These are phyloP conservation scores for Paulownia fortunei DNA, from an alignment of 257 asterid species.

Conservation along the genomic window DNA sequence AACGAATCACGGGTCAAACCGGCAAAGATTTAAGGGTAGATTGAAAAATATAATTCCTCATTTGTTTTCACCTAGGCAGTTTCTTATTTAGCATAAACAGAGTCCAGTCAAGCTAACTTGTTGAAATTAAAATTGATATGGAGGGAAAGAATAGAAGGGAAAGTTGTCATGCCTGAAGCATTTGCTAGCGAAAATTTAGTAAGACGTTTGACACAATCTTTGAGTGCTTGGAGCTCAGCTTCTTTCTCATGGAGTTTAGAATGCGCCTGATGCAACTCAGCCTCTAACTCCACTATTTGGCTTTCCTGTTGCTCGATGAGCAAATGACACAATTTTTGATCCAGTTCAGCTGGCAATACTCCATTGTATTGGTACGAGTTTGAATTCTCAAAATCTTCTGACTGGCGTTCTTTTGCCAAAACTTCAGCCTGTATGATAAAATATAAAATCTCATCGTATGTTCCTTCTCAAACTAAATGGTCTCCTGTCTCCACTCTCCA, in stretches of 20 bases:
- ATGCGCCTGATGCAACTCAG: slow-evolving; percentile 55
- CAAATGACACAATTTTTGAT: slow-evolving; percentile 59
- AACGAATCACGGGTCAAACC: slow-evolving; percentile 24
- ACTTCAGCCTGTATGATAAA: slow-evolving; percentile 42
- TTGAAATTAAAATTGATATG: neutral
- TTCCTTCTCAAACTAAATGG: neutral
- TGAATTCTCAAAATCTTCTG: slow-evolving; percentile 29
- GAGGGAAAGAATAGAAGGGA: neutral
- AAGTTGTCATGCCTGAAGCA: slow-evolving; percentile 39
- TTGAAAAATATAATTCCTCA: neutral
- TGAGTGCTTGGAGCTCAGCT: slow-evolving; percentile 72
- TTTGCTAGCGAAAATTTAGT: slow-evolving; percentile 51
- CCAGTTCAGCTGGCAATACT: slow-evolving; percentile 60
- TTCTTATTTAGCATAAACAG: neutral
- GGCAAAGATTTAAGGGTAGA: neutral
- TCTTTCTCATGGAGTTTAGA: slow-evolving; percentile 70
- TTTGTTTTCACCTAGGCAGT: no score
- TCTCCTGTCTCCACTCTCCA: neutral
- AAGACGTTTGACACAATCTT: slow-evolving; percentile 68
- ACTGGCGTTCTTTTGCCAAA: slow-evolving; percentile 31
- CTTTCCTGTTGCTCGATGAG: slow-evolving; percentile 70
- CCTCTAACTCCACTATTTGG: slow-evolving; percentile 64
- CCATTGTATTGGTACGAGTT: slow-evolving; percentile 39
- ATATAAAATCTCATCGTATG: neutral
- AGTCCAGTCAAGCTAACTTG: slow-evolving; percentile 18